phyloP scores from a whole-genome alignment of 2,329 filamentous ascomycete species.

The Mycosphaerella sp. region DNA sequence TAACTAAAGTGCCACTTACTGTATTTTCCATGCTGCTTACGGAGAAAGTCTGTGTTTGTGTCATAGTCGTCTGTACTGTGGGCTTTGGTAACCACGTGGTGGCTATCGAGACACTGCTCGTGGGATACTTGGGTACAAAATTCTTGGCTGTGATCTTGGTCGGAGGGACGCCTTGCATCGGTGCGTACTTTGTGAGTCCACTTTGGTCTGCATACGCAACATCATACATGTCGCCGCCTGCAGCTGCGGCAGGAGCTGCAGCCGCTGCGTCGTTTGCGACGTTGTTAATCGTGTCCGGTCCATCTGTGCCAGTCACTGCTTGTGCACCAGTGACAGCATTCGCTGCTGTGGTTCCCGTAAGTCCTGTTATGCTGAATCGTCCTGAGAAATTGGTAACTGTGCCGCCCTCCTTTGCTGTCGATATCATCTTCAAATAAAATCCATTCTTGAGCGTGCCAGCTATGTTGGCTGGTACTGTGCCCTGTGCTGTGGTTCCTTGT shows the following conservation, averaged over 20 bases:
- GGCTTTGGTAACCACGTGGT: conserved; percentile 44
- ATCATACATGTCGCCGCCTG: conserved; percentile 21
- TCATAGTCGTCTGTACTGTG: conserved; percentile 48
- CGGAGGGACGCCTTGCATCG: conserved; percentile 54
- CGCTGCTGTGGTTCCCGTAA: conserved; percentile 55
- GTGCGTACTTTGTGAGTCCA: conserved; percentile 54
- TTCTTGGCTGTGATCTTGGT: conserved; percentile 53
- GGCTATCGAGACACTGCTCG: conserved; percentile 50
- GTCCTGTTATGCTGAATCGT: conserved; percentile 59
- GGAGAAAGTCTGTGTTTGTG: conserved; percentile 47
- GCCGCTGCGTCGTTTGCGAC: conserved; percentile 25
- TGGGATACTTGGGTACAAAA: conserved; percentile 48
- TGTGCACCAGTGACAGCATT: conserved; percentile 35
- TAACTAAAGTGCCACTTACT: conserved; percentile 40
- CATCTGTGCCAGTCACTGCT: conserved; percentile 36
- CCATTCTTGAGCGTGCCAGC: conserved; percentile 39
- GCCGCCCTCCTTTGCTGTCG: conserved; percentile 49
- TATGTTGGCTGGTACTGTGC: conserved; percentile 19
- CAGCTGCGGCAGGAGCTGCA: conserved; percentile 18
- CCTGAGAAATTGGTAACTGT: conserved; percentile 54
- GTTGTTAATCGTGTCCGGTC: conserved; percentile 34
- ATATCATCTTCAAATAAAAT: conserved; percentile 56
- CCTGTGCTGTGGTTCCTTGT: conserved; percentile 11
- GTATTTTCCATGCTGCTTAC: conserved; percentile 52
- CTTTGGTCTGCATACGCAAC: conserved; percentile 53